Percentiles rank a stretch among this genome's conserved stretches.
Evolutionary conservation across 2,329 filamentous ascomycete species (phyloP).

Genomic region (Boeremia lycopersici): DNA sequence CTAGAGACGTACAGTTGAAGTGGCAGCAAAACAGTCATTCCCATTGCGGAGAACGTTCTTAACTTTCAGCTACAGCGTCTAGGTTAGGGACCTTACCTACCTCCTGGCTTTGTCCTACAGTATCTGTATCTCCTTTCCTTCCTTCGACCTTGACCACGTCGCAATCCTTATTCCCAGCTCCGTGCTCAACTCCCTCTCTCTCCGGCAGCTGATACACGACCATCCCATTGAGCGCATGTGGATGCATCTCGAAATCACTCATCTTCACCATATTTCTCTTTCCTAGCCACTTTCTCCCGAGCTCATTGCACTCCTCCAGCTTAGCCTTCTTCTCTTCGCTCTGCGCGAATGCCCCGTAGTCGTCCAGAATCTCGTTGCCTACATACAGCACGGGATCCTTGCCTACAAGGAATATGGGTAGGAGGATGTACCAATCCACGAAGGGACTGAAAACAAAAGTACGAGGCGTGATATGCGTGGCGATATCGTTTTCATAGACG

Average conservation of each 20-base stretch:
- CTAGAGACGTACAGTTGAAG: too few relatives aligned
- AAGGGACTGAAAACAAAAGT: constrained; percentile 47
- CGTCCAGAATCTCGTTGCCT: constrained; percentile 44
- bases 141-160: background rate
- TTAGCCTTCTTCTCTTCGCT: constrained; percentile 30
- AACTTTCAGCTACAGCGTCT: too few relatives aligned
- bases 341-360: constrained; percentile 36
- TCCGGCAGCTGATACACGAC: constrained; percentile 33
- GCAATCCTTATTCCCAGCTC: background rate
- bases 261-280: constrained; percentile 24
- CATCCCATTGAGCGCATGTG: constrained; percentile 41
- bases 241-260: constrained; percentile 38
- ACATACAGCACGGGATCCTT: constrained; percentile 43
- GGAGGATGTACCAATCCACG: constrained; percentile 44
- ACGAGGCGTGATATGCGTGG: constrained; percentile 23
- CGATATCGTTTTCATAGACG: constrained; percentile 19
- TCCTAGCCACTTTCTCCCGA: constrained; percentile 35
- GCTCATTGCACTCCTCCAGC: constrained; percentile 34
- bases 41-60: too few relatives aligned
- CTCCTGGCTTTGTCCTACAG: background rate
- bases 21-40: too few relatives aligned
- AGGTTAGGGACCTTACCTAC: too few relatives aligned
- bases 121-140: background rate
- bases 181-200: background rate
- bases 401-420: constrained; percentile 37